Evolutionary conservation across 1,284 basidiomycete genomes (phyloP), one percentile per base, ranked within the genome.

Genomic region (Ceratobasidium sp.): DNA sequence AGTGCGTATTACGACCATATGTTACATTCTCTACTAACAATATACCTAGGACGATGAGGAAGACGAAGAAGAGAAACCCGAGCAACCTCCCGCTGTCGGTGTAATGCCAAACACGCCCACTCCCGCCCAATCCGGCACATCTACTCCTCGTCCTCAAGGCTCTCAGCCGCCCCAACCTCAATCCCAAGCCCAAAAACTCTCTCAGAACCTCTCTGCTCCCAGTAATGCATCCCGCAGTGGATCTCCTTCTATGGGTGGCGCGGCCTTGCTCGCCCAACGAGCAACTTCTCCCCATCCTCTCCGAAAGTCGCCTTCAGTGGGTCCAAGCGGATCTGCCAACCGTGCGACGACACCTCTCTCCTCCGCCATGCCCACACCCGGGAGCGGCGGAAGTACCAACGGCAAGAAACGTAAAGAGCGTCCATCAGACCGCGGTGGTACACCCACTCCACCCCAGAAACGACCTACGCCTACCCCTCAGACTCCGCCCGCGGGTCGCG

Each of bases 31-130:
- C 9, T 44, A 56, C 15, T 26, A 73, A 56, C 38, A 38, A n/a
- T 67, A 42, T 65, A 48, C 26, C 23, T 48, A 80, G 79, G 79
- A 80, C 44, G 78, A 76, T 33, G 79, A 80, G 61, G 79, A 80
- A 33, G 78, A 80, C n/a, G 79, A 80, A 28, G 79, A 80, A 13
- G 74, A 76, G 23, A 66, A 76, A 38, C 74, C 64, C n/a, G 74
- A 76, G 59, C 74, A 76, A 42, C 74, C 74, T 15, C 62, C 54
- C 3, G 64, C 65, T 40, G n/a, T 68, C 33, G 74, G 74, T 17
- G 74, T 76, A 6, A 76, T 66, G 65, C 64, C 74, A 9, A 67
- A 56, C 23, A 76, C 74, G 15, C 74, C 74, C 4, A 68, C 54
- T 10, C 64, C 64, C 17, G 46, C 40, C 33, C 64, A 44, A 52